phyloP scores from a whole-genome alignment of 371 early-diverging fungal genomes.

The Sporodiniella umbellata region DNA sequence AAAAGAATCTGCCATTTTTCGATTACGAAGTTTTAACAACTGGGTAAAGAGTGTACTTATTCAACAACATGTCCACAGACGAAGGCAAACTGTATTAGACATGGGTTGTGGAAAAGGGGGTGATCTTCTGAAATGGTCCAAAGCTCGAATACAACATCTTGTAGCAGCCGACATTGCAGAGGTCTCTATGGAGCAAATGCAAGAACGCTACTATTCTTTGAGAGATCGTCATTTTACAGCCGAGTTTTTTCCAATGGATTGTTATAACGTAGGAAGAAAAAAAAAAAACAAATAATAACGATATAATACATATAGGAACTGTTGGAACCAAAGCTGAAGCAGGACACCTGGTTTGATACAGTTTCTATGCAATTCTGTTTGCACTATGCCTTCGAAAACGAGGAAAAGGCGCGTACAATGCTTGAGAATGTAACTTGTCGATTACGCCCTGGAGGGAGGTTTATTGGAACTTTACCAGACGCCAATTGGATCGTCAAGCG shows the following conservation, averaged over 20 bases:
- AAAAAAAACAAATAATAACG: not conserved
- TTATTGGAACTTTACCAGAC: conserved; percentile 96
- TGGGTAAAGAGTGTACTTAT: conserved; percentile 94
- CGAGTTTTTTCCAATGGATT: conserved; percentile 78
- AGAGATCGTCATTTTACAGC: conserved; percentile 61
- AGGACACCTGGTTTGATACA: conserved; percentile 70
- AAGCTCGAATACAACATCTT: conserved; percentile 66
- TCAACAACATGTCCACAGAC: conserved; percentile 56
- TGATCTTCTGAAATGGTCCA: conserved; percentile 93
- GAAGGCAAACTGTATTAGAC: conserved; percentile 74
- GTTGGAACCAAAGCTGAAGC: conserved; percentile 53
- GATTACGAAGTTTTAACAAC: conserved; percentile 92
- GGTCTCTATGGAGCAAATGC: conserved; percentile 90
- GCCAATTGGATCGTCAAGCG: conserved; percentile 82
- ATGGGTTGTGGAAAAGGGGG: conserved; percentile 99
- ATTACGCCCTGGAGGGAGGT: conserved; percentile 81
- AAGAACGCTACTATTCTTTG: conserved; percentile 64
- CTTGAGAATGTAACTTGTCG: conserved; percentile 79
- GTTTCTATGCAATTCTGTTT: conserved; percentile 96
- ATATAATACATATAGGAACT: conserved; percentile 42
- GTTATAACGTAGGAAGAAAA: conserved; percentile 60
- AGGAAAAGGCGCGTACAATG: conserved; percentile 76
- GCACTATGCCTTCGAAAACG: conserved; percentile 96
- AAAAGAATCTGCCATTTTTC: conserved; percentile 80
- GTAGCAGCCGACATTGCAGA: conserved; percentile 93